A percentile compares a stretch with the other conserved stretches of the same genome.
Conservation (phyloP, 176 grass and related monocot genomes). For the Tillandsia leiboldiana region DNA sequence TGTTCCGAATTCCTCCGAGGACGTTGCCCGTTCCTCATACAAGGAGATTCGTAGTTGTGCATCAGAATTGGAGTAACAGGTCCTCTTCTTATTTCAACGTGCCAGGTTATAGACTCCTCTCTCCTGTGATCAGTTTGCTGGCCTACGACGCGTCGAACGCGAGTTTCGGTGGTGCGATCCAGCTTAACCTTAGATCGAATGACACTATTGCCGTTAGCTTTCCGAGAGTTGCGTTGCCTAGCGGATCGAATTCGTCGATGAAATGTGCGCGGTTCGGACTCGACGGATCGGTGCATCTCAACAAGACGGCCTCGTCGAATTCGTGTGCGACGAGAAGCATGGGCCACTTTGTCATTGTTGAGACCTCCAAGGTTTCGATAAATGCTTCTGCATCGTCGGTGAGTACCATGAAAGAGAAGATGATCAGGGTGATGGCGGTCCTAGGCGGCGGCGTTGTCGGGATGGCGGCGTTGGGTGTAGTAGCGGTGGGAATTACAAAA, state of each 20-base stretch:
- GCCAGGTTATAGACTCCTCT: conserved; percentile 2
- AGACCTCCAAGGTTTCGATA: neutral
- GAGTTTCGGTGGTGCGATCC: neutral
- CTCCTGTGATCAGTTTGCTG: conserved; percentile 12
- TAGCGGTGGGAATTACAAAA: neutral
- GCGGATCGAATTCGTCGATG: neutral
- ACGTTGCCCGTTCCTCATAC: neutral
- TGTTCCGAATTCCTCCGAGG: conserved; percentile 6
- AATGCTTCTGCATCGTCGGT: neutral
- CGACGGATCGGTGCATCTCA: conserved; percentile 8
- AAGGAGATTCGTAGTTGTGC: conserved; percentile 11
- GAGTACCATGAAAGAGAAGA: neutral
- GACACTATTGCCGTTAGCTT: conserved; percentile 7
- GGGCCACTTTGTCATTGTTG: conserved; percentile 17
- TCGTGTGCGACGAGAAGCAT: conserved; percentile 1
- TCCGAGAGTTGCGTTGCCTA: neutral
- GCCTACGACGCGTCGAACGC: conserved; percentile 15
- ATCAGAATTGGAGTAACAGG: conserved; percentile 11
- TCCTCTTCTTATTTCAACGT: conserved; percentile 15
- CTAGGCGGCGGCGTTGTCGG: conserved; percentile 1
- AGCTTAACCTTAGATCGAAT: conserved; percentile 2
- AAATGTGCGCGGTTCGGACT: conserved; percentile 8
- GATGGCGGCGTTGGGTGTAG: conserved; percentile 2
- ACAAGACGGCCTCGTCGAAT: neutral
- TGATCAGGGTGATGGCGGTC: neutral